Evolutionary conservation across 2,329 filamentous ascomycete species (phyloP), one percentile per base, ranked within the genome.

Genomic region (Salinomyces thailandicus): DNA sequence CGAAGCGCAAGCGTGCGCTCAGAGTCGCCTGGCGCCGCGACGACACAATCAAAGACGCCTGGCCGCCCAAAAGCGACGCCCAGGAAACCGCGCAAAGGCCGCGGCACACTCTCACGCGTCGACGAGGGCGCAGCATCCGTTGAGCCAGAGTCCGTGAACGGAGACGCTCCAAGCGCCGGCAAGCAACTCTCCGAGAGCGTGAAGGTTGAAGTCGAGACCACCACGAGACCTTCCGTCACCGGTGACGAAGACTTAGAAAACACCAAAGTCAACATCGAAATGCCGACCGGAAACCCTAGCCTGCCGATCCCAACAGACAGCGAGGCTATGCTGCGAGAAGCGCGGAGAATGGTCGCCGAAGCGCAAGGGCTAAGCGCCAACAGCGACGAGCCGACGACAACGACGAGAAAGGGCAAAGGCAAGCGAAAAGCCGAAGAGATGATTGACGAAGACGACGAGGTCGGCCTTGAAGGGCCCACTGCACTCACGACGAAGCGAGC

Each of bases 271-370:
- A 80, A 81, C 43, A 69, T 91, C 8, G 81, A 91, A 46, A 70
- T 91, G 54, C 83, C 86, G 3, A 69, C 75, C 7, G 73, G 72
- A 36, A 66, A 71, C 31, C 67, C 75, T 1, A 75, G 84, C 42
- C 70, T 86, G 6, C 79, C 82, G 0, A 74, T 78, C 9, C 77
- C 84, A 0, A 81, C 86, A 45, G 82, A 91, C 51, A 79, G 86
- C 1, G 73, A 81, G 39, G 74, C 79, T 37, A 86, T 95, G 81
- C 80, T 96, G 41, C 79, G 79, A 18, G 78, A 85, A 52, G 91
- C 91, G 19, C 85, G 81, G 63, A 75, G 79, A 48, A 94, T 95
- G 84, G 87, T 95, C 4, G 73, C 81, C 44, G 77, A 77, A 46
- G 79, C 79, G 19, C 69, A 78, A 42, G 73, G 71, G 39, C 62